phyloP scores from a whole-genome alignment of 2,329 filamentous ascomycete genomes.

The Sordariomycetes sp. region DNA sequence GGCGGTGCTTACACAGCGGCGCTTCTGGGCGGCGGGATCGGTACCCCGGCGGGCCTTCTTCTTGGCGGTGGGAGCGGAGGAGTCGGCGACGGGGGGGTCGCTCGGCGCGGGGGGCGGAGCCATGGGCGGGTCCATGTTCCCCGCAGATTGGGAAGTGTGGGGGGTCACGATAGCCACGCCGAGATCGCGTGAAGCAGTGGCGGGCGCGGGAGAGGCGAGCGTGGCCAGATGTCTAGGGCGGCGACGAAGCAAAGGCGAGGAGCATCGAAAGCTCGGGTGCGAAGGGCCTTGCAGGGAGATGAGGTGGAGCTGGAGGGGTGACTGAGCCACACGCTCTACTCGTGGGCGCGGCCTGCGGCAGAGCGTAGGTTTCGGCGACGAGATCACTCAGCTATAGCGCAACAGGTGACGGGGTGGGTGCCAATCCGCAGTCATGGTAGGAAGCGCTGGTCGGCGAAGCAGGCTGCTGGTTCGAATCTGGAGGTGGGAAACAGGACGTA shows the following conservation, averaged over 20 bases:
- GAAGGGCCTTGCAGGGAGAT: not conserved
- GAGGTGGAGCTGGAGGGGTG: not conserved
- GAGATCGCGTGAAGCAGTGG: not conserved
- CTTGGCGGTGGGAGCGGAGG: not conserved
- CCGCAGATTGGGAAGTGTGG: not conserved
- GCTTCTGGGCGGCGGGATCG: conserved; percentile 33
- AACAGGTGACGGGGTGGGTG: not conserved
- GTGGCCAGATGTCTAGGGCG: not conserved
- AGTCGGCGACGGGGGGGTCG: not conserved
- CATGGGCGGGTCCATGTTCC: not conserved
- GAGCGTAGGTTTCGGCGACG: not conserved
- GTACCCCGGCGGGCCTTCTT: conserved; percentile 3
- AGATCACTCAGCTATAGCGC: not conserved
- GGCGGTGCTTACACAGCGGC: conserved; percentile 72
- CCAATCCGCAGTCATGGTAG: not conserved
- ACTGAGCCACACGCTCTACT: not conserved
- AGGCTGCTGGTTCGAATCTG: not conserved
- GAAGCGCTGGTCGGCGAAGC: not conserved
- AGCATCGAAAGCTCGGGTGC: not conserved
- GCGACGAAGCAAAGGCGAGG: not conserved
- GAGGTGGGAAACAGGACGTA: not conserved
- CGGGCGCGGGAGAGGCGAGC: not conserved
- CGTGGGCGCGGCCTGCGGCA: not conserved
- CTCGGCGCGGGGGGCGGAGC: not conserved
- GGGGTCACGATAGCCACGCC: not conserved